Base-by-base conservation (phyloP, 192 early-diverging fungal genomes). In the Mortierella claussenii region DNA sequence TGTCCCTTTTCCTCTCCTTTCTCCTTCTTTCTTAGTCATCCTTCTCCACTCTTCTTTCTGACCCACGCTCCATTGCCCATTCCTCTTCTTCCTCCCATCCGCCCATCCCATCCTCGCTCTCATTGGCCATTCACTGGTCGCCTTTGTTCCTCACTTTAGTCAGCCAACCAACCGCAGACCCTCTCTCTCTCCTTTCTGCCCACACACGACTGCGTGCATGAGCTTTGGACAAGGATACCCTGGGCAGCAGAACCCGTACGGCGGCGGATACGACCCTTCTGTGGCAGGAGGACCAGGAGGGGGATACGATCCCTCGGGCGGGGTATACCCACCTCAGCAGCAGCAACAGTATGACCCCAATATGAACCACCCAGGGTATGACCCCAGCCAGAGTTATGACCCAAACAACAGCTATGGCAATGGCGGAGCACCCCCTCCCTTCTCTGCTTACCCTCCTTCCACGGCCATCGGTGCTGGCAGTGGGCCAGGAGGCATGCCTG, bases 141-240 rank as follows among this genome's bases (percentile, higher is more conserved):
- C 13, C 13, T 40, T 40, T 40, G 13, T 40, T 13, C 13, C 13
- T 10, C 37, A 7, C 37, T 40, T 40, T 7, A 7, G 13, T 10
- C 7, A 40, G 8, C 37, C 37, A 40, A 7, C 37, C 37, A 40
- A 40, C 13, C 13, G 2, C n/a, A n/a, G 20, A 24, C 32, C 32
- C 8, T 33, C 6, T 36, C 28, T 37, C 26, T 37, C n/a, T 42
- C 37, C 26, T 37, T 20, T 37, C n/a, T 42, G 26, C 26, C 4
- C 20, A 20, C 48, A 21, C 60, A 33, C 36, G 20, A 51, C 34
- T 51, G 18, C 46, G 8, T 30, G 26, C 34, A 68, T 68, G 66
- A 68, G 44, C 56, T 54, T 59, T 48, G 56, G 56, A 42, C 66
- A 68, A 42, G 52, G 52, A 27, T 65, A 65, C 43, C 52, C 43